These are phyloP conservation scores for Serendipita sp. DNA, from an alignment of 768 basidiomycete genomes.

Conservation along the genomic window DNA sequence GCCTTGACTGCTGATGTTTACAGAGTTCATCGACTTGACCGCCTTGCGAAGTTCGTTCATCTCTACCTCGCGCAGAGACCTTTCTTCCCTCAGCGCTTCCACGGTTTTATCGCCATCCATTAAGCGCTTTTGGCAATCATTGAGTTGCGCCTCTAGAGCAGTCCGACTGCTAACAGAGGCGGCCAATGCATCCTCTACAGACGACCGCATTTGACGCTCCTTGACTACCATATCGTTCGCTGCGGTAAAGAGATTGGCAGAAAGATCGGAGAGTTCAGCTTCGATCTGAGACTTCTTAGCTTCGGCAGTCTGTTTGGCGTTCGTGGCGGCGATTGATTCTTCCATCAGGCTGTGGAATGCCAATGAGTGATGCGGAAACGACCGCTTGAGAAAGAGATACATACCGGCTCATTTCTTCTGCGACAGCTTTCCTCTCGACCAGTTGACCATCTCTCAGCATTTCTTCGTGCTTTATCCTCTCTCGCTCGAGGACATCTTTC, in stretches of 20 bases:
- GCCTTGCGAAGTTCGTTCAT: slow-evolving; percentile 28
- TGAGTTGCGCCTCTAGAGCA: slow-evolving; percentile 11
- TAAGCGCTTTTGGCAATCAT: slow-evolving; percentile 52
- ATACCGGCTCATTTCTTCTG: slow-evolving; percentile 63
- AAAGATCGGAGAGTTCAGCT: slow-evolving; percentile 86
- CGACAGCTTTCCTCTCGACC: slow-evolving; percentile 84
- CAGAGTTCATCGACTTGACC: not conserved
- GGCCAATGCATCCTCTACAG: not conserved
- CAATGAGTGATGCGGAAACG: too few species aligned
- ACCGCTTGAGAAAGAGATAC: not conserved
- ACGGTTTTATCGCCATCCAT: slow-evolving; percentile 65
- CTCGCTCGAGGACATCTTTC: slow-evolving; percentile 41
- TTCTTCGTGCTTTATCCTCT: slow-evolving; percentile 72
- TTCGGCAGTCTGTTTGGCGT: slow-evolving; percentile 31
- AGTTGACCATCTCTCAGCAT: slow-evolving; percentile 81
- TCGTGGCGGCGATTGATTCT: not conserved
- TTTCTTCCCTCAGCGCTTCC: slow-evolving; percentile 54
- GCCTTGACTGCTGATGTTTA: slow-evolving; percentile 3
- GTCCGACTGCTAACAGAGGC: not conserved
- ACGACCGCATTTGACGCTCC: slow-evolving; percentile 49
- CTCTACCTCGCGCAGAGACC: slow-evolving; percentile 40
- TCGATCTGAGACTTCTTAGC: slow-evolving; percentile 69
- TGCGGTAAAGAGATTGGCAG: slow-evolving; percentile 74
- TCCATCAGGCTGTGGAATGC: not conserved
- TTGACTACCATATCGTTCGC: slow-evolving; percentile 98